Evolutionary conservation across 2,329 filamentous ascomycete species (phyloP), one percentile per base, ranked within the genome.

Genomic region (Trichoderma atroviride): DNA sequence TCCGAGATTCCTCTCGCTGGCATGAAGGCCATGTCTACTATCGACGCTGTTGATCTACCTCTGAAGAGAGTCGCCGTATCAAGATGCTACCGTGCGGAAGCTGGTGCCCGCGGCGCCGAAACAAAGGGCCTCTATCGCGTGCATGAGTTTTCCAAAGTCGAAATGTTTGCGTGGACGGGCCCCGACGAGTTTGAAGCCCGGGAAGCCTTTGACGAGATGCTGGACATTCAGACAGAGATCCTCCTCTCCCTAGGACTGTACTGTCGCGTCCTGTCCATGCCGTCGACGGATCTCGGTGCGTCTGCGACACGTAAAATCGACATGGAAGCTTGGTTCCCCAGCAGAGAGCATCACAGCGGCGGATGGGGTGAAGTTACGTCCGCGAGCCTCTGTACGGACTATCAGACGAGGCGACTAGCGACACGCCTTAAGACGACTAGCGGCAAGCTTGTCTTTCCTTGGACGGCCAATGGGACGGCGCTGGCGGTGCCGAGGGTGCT

Each of bases 91-190:
- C 91, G 96, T 64, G 96, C 96, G 56, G 96, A 99, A 82, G 96
- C 96, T 0, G 96, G 96, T 37, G 92, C 94, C 0, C 87, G 95
- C 50, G 96, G 96, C 35, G 90, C 91, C 29, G 93, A 96, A 74
- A 97, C 94, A 1, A 97, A 97, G 81, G 96, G 96, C 5, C 83
- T 99, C 1, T 99, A 98, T 81, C 91, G 96, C 33, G 96, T 99
- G 4, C 96, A 99, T 81, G 96, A 99, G 81, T 99, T 99, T 81
- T 97, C 94, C 33, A 99, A 99, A 79, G 95, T 99, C 0, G 96
- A 99, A 80, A 90, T 99, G 85, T 98, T 99, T 78, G 94, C 92
- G 0, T 99, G 96, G 96, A 91, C 93, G 5, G 75, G 85, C 35
- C 88, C 92, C 1, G 84, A 88, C 65, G 69, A 75, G 2, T 77